phyloP scores from a whole-genome alignment of 768 basidiomycete species.

The Suillus discolor region DNA sequence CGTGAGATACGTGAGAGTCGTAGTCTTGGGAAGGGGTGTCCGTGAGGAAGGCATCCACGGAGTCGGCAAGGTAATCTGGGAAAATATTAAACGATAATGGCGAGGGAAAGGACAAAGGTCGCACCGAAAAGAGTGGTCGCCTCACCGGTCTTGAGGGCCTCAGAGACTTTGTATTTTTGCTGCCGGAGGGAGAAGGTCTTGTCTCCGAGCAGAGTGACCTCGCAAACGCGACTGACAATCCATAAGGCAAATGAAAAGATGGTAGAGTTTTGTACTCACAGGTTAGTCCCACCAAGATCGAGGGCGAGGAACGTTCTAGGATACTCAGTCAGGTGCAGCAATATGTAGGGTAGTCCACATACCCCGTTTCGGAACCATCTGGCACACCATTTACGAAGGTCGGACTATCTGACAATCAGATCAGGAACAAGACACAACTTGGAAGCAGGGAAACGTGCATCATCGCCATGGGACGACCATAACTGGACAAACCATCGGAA shows the following conservation, averaged over 20 bases:
- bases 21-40: constrained; percentile 33
- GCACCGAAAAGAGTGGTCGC: constrained; percentile 84
- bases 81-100: constrained; percentile 10
- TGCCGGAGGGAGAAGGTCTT: constrained; percentile 88
- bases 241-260: neutral
- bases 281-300: constrained; percentile 96
- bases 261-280: constrained; percentile 55
- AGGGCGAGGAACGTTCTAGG: constrained; percentile 91
- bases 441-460: constrained; percentile 53
- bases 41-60: constrained; percentile 93
- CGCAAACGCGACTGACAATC: constrained; percentile 83
- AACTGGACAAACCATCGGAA: constrained; percentile 66
- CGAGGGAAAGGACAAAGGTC: constrained; percentile 16
- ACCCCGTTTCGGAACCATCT: constrained; percentile 93
- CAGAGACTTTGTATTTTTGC: constrained; percentile 97
- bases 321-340: constrained; percentile 7
- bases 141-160: constrained; percentile 91
- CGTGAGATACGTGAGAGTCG: constrained; percentile 12
- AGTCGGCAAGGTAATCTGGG: constrained; percentile 95
- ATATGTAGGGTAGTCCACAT: constrained; percentile 27
- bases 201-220: constrained; percentile 89
- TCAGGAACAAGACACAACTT: neutral
- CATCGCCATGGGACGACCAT: constrained; percentile 89
- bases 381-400: constrained; percentile 96
- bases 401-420: constrained; percentile 52